phyloP scores from a whole-genome alignment of 306 rosid genomes.

The Pterocarpus santalinus region DNA sequence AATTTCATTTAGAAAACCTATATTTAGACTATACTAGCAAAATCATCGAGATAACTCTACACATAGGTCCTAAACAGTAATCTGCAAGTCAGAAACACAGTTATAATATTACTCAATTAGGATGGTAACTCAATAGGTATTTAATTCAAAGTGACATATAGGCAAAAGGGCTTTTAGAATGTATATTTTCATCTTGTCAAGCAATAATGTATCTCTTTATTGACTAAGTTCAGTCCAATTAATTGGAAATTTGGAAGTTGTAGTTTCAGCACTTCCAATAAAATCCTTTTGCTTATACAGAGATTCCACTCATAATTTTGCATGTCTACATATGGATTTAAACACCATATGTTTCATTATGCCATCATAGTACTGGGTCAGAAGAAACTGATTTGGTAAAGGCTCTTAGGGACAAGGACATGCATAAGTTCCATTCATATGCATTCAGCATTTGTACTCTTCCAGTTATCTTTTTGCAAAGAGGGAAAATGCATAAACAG shows the following conservation, averaged over 20 bases:
- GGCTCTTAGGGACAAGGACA: too few relatives aligned
- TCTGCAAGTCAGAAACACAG: not conserved
- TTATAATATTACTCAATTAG: not conserved
- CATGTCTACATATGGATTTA: not conserved
- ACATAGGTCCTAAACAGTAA: not conserved
- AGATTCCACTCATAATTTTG: not conserved
- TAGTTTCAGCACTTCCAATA: too few relatives aligned
- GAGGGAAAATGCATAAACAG: too few relatives aligned
- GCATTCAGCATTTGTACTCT: too few relatives aligned
- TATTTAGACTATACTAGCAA: constrained; percentile 16
- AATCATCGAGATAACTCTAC: not conserved
- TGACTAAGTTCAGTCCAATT: not conserved
- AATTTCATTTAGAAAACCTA: not conserved
- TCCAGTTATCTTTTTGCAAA: too few relatives aligned
- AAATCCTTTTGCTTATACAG: not conserved
- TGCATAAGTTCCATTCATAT: too few relatives aligned
- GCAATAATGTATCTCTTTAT: not conserved
- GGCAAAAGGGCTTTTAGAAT: not conserved
- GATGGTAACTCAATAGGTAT: not conserved
- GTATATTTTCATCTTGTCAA: not conserved
- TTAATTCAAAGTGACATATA: not conserved
- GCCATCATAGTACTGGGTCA: not conserved
- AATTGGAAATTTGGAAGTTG: not conserved
- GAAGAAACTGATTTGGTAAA: not conserved
- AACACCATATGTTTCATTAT: not conserved